phyloP scores from a whole-genome alignment of 208 protist species.

The Acanthamoeba royreba region DNA sequence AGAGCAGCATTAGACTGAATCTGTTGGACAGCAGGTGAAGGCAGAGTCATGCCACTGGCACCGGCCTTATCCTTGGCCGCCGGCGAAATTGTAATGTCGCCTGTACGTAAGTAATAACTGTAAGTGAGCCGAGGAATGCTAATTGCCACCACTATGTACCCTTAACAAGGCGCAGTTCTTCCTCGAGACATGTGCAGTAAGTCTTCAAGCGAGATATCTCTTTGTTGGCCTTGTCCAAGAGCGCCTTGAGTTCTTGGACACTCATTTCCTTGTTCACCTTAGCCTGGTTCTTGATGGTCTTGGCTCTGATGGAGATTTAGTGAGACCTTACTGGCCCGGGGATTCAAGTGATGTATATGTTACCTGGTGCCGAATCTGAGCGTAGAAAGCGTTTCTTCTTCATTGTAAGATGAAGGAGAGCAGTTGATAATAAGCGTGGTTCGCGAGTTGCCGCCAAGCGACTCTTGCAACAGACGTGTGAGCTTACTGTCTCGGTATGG shows the following conservation, averaged over 20 bases:
- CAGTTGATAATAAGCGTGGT: conserved; percentile 84
- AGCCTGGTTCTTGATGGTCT: conserved; percentile 5
- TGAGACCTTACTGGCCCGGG: too few species aligned
- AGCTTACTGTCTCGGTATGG: conserved; percentile 81
- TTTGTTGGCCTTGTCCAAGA: conserved; percentile 65
- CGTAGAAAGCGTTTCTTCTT: conserved; percentile 84
- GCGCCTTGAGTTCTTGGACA: background rate
- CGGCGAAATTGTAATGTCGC: background rate
- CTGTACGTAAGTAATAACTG: background rate
- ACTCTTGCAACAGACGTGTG: conserved; percentile 76
- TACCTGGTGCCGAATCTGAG: conserved; percentile 76
- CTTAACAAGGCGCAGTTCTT: conserved; percentile 15
- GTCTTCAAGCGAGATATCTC: conserved; percentile 54
- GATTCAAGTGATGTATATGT: too few species aligned
- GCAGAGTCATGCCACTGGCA: background rate
- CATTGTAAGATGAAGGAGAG: conserved; percentile 79
- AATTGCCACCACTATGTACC: background rate
- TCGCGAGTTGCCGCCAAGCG: conserved; percentile 83
- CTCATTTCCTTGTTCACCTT: conserved; percentile 18
- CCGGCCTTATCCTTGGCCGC: background rate
- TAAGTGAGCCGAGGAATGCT: background rate
- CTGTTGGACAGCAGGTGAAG: background rate
- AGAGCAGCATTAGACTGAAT: background rate
- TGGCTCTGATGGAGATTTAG: background rate
- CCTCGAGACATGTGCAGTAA: background rate